Percentiles rank a stretch among this genome's conserved stretches.
Conservation (phyloP, 2,329 filamentous ascomycete species). For the Dactylellina cionopaga region DNA sequence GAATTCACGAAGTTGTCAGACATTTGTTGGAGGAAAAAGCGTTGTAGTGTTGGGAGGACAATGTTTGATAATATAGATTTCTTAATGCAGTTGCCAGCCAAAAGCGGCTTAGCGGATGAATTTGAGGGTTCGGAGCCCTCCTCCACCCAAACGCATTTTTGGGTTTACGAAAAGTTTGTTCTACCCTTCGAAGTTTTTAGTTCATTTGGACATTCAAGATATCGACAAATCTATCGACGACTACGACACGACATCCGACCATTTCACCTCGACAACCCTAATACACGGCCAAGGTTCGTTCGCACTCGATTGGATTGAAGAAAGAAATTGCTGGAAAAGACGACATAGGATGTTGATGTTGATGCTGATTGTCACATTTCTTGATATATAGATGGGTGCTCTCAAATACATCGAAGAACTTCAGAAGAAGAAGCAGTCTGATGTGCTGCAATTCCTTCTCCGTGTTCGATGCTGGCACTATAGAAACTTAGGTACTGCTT, state of each 20-base stretch:
- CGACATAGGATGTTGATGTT: neutral
- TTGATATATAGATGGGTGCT: slow-evolving; percentile 84
- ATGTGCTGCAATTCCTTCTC: slow-evolving; percentile 99
- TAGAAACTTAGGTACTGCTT: slow-evolving; percentile 57
- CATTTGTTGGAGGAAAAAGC: neutral
- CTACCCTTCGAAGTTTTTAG: slow-evolving; percentile 13
- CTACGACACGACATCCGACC: slow-evolving; percentile 36
- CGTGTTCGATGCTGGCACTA: slow-evolving; percentile 99
- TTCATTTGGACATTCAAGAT: slow-evolving; percentile 13
- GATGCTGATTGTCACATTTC: slow-evolving; percentile 37
- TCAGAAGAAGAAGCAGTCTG: slow-evolving; percentile 99
- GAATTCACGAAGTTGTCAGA: too few relatives aligned
- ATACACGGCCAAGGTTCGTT: slow-evolving; percentile 51
- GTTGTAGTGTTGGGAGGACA: slow-evolving; percentile 9
- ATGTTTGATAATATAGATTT: slow-evolving; percentile 13
- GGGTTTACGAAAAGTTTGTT: slow-evolving; percentile 24
- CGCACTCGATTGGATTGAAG: slow-evolving; percentile 21
- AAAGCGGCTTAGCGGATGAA: slow-evolving; percentile 11
- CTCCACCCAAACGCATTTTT: slow-evolving; percentile 46
- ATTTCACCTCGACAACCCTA: slow-evolving; percentile 21
- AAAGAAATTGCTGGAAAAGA: neutral
- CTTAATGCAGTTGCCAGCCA: neutral
- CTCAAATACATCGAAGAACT: slow-evolving; percentile 99
- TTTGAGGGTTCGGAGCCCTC: slow-evolving; percentile 50
- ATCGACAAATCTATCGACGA: slow-evolving; percentile 37